Conservation (phyloP, 108 stramenopile genomes). For the Cyclotella atomus region DNA sequence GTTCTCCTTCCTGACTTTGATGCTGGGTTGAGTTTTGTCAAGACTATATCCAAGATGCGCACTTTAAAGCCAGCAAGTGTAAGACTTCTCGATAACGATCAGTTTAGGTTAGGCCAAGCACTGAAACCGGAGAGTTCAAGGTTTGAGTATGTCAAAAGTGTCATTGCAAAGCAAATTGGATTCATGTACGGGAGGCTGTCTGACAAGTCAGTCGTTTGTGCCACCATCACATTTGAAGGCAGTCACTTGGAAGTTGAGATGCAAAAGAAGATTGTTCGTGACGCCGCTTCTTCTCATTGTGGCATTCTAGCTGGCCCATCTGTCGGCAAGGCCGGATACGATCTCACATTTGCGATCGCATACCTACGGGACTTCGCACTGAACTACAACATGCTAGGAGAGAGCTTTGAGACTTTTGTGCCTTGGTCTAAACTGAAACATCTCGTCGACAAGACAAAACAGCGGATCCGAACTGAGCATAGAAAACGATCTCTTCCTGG, state of each 20-base stretch:
- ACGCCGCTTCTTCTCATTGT: slow-evolving; percentile 56
- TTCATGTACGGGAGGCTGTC: slow-evolving; percentile 38
- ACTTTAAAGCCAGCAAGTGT: slow-evolving; percentile 78
- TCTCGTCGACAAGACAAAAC: slow-evolving; percentile 67
- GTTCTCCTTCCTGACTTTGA: slow-evolving; percentile 78
- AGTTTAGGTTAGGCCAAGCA: slow-evolving; percentile 92
- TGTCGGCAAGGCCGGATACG: slow-evolving; percentile 87
- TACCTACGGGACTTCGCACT: slow-evolving; percentile 96
- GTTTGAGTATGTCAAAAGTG: slow-evolving; percentile 35
- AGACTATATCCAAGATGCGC: slow-evolving; percentile 68
- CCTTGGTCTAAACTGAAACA: slow-evolving; percentile 83
- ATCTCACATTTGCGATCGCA: slow-evolving; percentile 94
- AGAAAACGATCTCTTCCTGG: slow-evolving; percentile 71
- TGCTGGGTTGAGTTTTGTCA: slow-evolving; percentile 76
- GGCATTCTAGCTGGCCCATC: slow-evolving; percentile 79
- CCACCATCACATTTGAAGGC: slow-evolving; percentile 91
- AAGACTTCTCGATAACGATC: slow-evolving; percentile 92
- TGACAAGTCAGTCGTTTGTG: slow-evolving; percentile 73
- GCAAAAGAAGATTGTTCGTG: slow-evolving; percentile 62
- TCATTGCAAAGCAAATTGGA: slow-evolving; percentile 40
- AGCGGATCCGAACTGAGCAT: slow-evolving; percentile 74
- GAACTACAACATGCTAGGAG: slow-evolving; percentile 85
- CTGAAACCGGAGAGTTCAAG: slow-evolving; percentile 61
- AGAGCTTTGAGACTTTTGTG: slow-evolving; percentile 94
- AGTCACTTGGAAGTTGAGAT: slow-evolving; percentile 61